Base-by-base conservation (phyloP, 257 asterid genomes). In the Anisodus tanguticus region DNA sequence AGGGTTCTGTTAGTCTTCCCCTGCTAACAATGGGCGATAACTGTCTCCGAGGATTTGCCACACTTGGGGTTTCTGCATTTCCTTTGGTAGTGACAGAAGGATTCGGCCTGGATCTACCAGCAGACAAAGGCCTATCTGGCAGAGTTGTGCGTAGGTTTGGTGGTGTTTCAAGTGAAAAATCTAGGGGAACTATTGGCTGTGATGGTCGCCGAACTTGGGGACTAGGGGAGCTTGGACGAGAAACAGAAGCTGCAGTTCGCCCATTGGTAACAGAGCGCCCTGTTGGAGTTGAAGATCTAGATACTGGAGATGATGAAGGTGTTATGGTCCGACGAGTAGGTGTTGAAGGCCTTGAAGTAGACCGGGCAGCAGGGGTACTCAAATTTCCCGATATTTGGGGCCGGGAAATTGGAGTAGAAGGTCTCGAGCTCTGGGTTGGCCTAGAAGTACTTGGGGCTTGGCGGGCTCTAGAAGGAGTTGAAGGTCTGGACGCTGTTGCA, bases 201-300 rank as follows among this genome's bases (percentile, higher is more conserved):
- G 95, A 90, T 68, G 95, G 74, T 39, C 95, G 86, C 66, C 95
- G 96, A 85, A 89, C 89, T 80, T 95, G 92, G 84, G 96, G 94
- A 77, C 94, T 90, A 53, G 99, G 98, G 89, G 98, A 97, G 93
- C 95, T 92, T 68, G 98, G 98, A 83, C 99, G 96, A 84, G 99
- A 95, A 86, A 90, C 87, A 62, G 99, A 86, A 79, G 90, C 79
- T 53, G 59, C 85, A 87, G 88, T 84, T 53, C 97, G 94, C 70
- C 91, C 94, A 85, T 89, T 93, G 55, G 91, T 88, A 83, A 89
- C 88, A 82, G 90, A 74, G 72, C 93, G 95, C 41, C 88, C 90
- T 70, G 91, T 91, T 83, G 97, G 90, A 60, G 90, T 86, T 76
- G 93, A 90, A 88, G 91, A 85, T 81, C 91, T 93, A 87, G 94